Base-by-base conservation (phyloP, 768 basidiomycete genomes). In the Suillus tomentosus region DNA sequence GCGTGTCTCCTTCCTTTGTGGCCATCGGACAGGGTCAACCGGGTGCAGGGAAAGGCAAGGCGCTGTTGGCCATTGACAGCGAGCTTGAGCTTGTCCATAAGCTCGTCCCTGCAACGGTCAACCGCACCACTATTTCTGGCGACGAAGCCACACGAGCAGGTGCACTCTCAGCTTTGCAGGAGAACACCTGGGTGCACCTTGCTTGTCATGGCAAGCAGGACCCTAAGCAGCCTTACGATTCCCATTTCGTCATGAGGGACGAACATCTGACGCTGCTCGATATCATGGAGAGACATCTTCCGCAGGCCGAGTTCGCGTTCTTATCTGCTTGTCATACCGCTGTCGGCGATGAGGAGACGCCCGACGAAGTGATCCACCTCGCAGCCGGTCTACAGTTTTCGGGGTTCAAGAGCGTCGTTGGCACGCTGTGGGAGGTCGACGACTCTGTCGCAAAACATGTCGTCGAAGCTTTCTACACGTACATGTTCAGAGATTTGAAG, bases 121-220 rank as follows among this genome's bases (percentile, higher is more conserved):
- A 27, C 1, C 48, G 24, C 7, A 24, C 3, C 3, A 27, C 48
- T 50, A 8, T 76, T 19, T 54, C 53, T 0, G 72, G 67, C 1
- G 42, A 68, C 7, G 56, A 60, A 3, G 64, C 69, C 3, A 75
- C 66, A 0, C 64, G 51, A 0, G 60, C 65, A 2, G 65, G 61
- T 3, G 73, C 69, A 0, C 59, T 71, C 6, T 0, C 37, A 0
- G 68, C 65, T 4, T 63, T 76, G 6, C 19, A 54, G 6, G 60
- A 65, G 6, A 70, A 75, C 61, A 10, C 61, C 0, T 76, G 75
- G 74, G 69, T 69, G 0, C 76, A 77, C 51, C 60, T 79, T 4
- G 76, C 75, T 0, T 79, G 77, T 17, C 76, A 77, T 24, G 74
- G 77, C 0, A 53, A 48, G 0, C 72, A 73, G 7, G 56, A 71